phyloP scores from a whole-genome alignment of 768 basidiomycete genomes.

The Russula sp. region DNA sequence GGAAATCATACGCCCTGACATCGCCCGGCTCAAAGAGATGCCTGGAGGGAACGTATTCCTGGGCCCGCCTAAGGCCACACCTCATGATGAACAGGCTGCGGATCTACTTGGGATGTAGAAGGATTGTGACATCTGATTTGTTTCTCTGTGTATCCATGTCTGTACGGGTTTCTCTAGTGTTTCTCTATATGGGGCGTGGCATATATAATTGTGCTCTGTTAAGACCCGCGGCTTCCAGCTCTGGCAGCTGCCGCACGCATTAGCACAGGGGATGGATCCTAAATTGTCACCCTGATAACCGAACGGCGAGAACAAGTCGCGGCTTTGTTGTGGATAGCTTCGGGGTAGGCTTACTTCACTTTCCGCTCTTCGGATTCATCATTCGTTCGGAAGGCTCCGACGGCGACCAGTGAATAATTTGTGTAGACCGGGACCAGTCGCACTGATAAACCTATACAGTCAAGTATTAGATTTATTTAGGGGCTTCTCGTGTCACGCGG shows the following conservation, averaged over 20 bases:
- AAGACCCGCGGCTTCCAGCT: background rate
- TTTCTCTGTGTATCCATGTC: constrained; percentile 1
- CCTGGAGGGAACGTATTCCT: constrained; percentile 47
- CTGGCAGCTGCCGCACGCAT: background rate
- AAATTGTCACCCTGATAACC: background rate
- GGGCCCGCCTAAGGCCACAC: constrained; percentile 24
- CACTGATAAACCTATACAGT: background rate
- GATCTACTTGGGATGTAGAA: constrained; percentile 9
- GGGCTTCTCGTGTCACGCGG: too few species aligned
- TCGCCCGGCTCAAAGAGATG: constrained; percentile 47
- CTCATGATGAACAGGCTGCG: constrained; percentile 1
- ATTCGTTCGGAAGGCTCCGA: background rate
- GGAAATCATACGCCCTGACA: constrained; percentile 50
- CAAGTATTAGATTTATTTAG: too few species aligned
- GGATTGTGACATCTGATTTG: constrained; percentile 7
- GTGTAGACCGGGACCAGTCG: too few species aligned
- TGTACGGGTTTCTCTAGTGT: background rate
- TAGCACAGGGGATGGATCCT: background rate
- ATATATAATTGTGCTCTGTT: background rate
- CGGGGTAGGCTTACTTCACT: background rate
- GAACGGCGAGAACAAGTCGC: too few species aligned
- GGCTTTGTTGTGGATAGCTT: background rate
- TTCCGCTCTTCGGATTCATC: background rate
- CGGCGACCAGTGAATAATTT: background rate
- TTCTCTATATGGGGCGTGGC: background rate